These are phyloP conservation scores for Monosporascus sp. DNA, from an alignment of 2,329 filamentous ascomycete genomes.

Conservation along the genomic window DNA sequence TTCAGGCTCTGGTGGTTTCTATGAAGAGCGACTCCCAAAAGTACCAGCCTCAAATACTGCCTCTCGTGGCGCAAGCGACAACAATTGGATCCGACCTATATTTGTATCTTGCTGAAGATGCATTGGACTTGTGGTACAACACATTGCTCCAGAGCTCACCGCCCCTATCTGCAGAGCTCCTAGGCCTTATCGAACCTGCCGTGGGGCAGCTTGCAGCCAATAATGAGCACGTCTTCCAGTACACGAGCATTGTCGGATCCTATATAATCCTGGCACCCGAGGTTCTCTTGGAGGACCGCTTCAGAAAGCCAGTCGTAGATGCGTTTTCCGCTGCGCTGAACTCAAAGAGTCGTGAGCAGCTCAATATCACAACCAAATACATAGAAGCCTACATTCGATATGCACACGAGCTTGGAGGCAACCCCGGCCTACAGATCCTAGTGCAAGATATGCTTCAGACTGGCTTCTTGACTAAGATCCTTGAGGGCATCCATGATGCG, in stretches of 20 bases:
- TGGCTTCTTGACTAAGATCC: constrained; percentile 57
- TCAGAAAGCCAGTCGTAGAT: constrained; percentile 44
- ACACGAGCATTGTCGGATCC: constrained; percentile 60
- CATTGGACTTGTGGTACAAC: constrained; percentile 80
- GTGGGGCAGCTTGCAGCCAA: constrained; percentile 64
- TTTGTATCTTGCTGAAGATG: constrained; percentile 84
- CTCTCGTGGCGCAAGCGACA: constrained; percentile 75
- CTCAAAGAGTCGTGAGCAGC: constrained; percentile 51
- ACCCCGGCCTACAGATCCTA: constrained; percentile 56
- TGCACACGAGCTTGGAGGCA: constrained; percentile 57
- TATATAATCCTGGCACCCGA: constrained; percentile 67
- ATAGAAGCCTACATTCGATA: constrained; percentile 62
- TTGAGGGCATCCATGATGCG: constrained; percentile 62
- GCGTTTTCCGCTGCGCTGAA: constrained; percentile 47
- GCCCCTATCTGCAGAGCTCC: constrained; percentile 56
- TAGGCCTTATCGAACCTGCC: constrained; percentile 56
- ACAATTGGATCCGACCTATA: constrained; percentile 69
- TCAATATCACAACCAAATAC: constrained; percentile 53
- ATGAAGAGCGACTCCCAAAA: constrained; percentile 73
- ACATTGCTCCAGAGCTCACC: constrained; percentile 63
- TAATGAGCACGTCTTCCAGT: constrained; percentile 56
- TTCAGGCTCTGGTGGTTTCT: constrained; percentile 78
- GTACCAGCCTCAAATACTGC: constrained; percentile 76
- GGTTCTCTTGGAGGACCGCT: constrained; percentile 55
- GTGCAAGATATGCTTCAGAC: constrained; percentile 60